phyloP scores from a whole-genome alignment of 345 rosid species.

The Physaria fendleri region DNA sequence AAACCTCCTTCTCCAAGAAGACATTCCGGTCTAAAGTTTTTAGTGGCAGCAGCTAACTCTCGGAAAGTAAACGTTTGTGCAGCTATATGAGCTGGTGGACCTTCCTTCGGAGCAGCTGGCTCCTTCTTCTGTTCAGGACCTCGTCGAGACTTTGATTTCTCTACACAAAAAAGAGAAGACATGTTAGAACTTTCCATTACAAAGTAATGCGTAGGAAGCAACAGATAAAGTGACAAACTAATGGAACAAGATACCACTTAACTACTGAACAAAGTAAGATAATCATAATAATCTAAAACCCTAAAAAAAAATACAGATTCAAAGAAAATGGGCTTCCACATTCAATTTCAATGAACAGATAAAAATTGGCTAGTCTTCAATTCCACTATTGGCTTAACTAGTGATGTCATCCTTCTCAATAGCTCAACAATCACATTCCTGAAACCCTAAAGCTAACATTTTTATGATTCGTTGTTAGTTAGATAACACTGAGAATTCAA shows the following conservation, averaged over 20 bases:
- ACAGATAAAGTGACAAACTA: background rate
- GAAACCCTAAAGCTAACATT: background rate
- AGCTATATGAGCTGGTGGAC: constrained; percentile 63
- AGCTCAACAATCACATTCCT: too few relatives aligned
- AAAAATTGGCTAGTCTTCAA: background rate
- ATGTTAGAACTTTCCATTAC: too few relatives aligned
- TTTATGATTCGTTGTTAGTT: background rate
- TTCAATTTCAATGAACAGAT: background rate
- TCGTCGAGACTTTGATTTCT: constrained; percentile 68
- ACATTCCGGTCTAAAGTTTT: too few relatives aligned
- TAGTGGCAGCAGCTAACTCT: too few relatives aligned
- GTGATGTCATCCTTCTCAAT: background rate
- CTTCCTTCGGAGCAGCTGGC: constrained; percentile 58
- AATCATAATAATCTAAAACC: background rate
- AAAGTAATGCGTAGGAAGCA: background rate
- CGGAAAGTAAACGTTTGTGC: constrained; percentile 90
- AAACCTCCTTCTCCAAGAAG: too few relatives aligned
- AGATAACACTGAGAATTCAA: background rate
- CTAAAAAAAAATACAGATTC: background rate
- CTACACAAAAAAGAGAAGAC: too few relatives aligned
- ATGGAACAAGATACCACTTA: background rate
- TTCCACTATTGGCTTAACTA: background rate
- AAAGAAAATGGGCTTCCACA: background rate
- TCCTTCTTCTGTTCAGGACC: constrained; percentile 69
- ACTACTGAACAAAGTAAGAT: background rate